A percentile compares a stretch with the other conserved stretches of the same genome.
Conservation (phyloP, 2,329 filamentous ascomycete species). For the Thelonectria blattea region DNA sequence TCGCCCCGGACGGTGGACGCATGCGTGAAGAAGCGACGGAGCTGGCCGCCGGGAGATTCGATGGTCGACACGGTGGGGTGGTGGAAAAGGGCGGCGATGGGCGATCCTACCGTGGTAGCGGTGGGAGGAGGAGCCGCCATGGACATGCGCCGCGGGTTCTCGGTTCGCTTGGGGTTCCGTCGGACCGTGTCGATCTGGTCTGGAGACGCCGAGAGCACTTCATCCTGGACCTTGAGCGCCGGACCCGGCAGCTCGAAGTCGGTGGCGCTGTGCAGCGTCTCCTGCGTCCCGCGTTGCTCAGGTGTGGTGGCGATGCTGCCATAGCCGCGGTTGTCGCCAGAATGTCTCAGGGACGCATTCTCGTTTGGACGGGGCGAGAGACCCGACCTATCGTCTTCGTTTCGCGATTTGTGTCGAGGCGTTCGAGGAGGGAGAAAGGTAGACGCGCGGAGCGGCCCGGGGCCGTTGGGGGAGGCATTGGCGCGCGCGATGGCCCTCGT, state of each 20-base stretch:
- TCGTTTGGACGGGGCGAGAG: constrained; percentile 40
- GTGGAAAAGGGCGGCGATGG: constrained; percentile 22
- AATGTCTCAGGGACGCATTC: constrained; percentile 48
- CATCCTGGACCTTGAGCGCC: constrained; percentile 50
- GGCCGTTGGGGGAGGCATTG: constrained; percentile 56
- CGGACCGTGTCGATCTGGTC: constrained; percentile 25
- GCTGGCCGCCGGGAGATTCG: constrained; percentile 40
- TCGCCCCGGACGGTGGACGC: constrained; percentile 31
- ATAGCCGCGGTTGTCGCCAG: constrained; percentile 52
- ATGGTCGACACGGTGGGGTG: constrained; percentile 25
- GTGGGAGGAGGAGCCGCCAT: constrained; percentile 35
- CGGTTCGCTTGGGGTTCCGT: constrained; percentile 33
- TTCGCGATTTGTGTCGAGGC: constrained; percentile 25
- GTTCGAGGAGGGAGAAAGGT: constrained; percentile 39
- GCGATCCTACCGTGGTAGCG: constrained; percentile 20
- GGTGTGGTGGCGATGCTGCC: constrained; percentile 59
- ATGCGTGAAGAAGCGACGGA: constrained; percentile 47
- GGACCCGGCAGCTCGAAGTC: constrained; percentile 61
- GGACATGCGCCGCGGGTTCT: constrained; percentile 48
- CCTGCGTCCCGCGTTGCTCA: constrained; percentile 37
- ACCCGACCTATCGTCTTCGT: constrained; percentile 23
- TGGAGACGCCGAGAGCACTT: constrained; percentile 21
- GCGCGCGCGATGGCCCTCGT: constrained; percentile 71
- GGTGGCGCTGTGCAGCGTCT: constrained; percentile 26
- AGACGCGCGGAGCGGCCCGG: constrained; percentile 42